Evolutionary conservation across 2,329 filamentous ascomycete species (phyloP), one percentile per base, ranked within the genome.

Genomic region (Verticillium tricorpus): DNA sequence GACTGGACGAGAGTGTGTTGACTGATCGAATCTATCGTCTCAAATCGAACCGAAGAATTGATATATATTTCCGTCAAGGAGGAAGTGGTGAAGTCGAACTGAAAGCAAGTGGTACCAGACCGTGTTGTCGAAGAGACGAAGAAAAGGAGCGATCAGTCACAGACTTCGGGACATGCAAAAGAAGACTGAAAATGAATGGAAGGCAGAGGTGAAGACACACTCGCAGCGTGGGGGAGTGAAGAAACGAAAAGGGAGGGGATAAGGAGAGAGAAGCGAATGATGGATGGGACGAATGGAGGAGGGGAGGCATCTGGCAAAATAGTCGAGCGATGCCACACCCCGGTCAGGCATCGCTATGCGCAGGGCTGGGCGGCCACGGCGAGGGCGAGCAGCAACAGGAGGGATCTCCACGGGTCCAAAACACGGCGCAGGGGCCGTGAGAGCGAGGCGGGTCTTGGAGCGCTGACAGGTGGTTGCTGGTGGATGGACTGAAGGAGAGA

Each of bases 21-120:
- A 52, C 45, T 11, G 45, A 52, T 50, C 32, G 37, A 32, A 19
- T 54, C 15, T 52, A 32, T 59, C 58, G 34, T 59, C 45, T 31
- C 28, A 17, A 57, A 62, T 59, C 62, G 57, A 57, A 61, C 58
- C 40, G 56, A 60, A 63, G 65, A 65, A 63, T 67, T 62, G 63
- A 57, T 19, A 15, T 22, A 52, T 12, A 22, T 8, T 15, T 45
- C 45, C 45, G 45, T 57, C 31, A 22, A 35, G 34, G 54, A 57
- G 56, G 15, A 56, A 45, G 34, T 40, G 22, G 19, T 32, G 15
- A 67, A 69, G 68, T 61, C 56, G 65, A 54, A 62, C 66, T 50
- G 52, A 61, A 63, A 63, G 59, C 75, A 73, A 71, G 60, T 76
- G 80, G 81, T 83, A 75, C 80, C 82, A 82, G 81, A 83, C 81